A percentile compares a stretch with the other conserved stretches of the same genome.
phyloP scores from a whole-genome alignment of 768 basidiomycete genomes.

The Strobilomyces echinocephalus region DNA sequence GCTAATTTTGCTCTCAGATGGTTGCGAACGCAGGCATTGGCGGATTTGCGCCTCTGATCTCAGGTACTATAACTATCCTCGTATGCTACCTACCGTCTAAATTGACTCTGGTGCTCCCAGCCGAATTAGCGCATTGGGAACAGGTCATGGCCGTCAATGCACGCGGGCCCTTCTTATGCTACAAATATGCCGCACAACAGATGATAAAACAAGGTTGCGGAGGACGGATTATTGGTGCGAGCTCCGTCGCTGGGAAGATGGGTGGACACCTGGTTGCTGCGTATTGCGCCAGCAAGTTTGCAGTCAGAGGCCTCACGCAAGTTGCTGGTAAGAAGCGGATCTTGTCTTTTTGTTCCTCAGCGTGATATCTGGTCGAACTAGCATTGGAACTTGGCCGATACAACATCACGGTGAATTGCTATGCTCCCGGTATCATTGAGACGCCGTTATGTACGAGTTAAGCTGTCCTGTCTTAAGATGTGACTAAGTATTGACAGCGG shows the following conservation, averaged over 20 bases:
- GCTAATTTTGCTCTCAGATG: neutral
- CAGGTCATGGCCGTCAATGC: neutral
- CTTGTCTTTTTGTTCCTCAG: neutral
- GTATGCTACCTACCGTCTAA: neutral
- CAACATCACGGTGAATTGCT: neutral
- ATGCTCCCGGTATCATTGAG: neutral
- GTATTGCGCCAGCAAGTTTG: neutral
- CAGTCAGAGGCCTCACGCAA: neutral
- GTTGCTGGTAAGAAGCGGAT: neutral
- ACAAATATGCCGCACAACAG: neutral
- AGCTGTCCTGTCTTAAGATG: too few relatives aligned
- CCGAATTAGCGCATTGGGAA: neutral
- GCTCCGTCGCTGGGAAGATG: neutral
- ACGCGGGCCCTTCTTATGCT: neutral
- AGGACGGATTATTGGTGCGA: neutral
- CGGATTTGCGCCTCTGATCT: neutral
- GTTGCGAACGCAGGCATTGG: slow-evolving; percentile 6
- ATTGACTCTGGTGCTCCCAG: neutral
- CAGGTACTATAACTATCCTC: neutral
- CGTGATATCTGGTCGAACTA: neutral
- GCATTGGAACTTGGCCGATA: neutral
- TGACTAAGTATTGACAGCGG: too few relatives aligned
- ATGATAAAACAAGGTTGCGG: neutral
- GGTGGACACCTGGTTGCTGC: neutral
- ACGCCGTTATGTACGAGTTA: neutral